Evolutionary conservation across 345 rosid genomes (phyloP), one percentile per base, ranked within the genome.

Genomic region (Trapa bicornis): DNA sequence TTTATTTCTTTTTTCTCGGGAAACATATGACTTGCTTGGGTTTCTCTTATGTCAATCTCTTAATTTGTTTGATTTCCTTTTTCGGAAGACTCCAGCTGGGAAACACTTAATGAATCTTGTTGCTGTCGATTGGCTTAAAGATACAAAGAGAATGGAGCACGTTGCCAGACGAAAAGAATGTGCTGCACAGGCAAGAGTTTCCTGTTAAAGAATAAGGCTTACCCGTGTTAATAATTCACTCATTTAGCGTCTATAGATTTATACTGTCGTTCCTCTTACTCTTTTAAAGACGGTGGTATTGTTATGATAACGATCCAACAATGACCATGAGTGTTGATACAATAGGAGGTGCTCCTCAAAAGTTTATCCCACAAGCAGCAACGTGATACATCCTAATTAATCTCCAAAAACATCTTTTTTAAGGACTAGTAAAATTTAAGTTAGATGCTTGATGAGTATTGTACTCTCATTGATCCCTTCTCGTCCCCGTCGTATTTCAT

Each of bases 111-210:
- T 91, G 99, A 96, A 95, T 82, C 99, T 95, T 15, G 96, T 95
- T 65, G 97, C 99, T 56, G 97, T 95, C 53, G 99, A 95, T 80
- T 95, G 99, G 99, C 91, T 89, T 81, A 95, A 95, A 78, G 97
- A 91, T 73, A 77, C 86, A 36, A 95, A 86, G 85, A 86, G 94
- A 85, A 91, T 95, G 84, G 99, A 95, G 75, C 96, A 95, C 77
- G 97, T 91, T 50, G 92, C 84, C 67, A 83, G 92, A 80, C 91
- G 90, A 69, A 88, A 84, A 71, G 99, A 93, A 73, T 95, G 99
- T 73, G 96, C 97, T 3, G 94, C 93, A 48, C 96, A 95, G 83
- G 99, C 87, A 84, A 78, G 83, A 57, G 22, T 29, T 67, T 17
- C 72, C 29, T 57, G 36, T 57, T 57, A 36, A 57, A 12, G 7